phyloP scores from a whole-genome alignment of 2,329 filamentous ascomycete genomes.

The Penicillium italicum region DNA sequence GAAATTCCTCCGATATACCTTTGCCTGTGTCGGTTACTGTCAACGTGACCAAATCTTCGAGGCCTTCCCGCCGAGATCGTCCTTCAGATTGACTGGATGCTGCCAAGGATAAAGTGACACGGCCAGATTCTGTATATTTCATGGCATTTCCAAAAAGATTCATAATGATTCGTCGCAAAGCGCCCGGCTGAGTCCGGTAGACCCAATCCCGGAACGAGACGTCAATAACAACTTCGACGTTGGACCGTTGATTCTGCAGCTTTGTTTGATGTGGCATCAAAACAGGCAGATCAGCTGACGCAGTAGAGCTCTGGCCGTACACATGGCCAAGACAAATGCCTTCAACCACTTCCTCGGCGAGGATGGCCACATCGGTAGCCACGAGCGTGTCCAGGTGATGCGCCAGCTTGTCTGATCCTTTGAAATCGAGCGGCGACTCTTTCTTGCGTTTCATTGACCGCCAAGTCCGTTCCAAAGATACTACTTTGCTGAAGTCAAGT shows the following conservation, averaged over 20 bases:
- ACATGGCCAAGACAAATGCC: conserved; percentile 52
- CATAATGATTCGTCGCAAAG: conserved; percentile 56
- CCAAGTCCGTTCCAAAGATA: conserved; percentile 38
- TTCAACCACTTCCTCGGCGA: conserved; percentile 55
- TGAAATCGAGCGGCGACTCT: conserved; percentile 26
- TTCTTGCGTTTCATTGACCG: conserved; percentile 32
- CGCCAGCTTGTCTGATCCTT: conserved; percentile 30
- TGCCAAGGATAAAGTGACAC: conserved; percentile 46
- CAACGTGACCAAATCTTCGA: conserved; percentile 37
- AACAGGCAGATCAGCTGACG: conserved; percentile 25
- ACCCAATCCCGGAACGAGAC: conserved; percentile 52
- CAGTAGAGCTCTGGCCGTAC: conserved; percentile 34
- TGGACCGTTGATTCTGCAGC: conserved; percentile 11
- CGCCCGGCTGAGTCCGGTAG: conserved; percentile 55
- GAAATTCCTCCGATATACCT: conserved; percentile 62
- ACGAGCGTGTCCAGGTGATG: conserved; percentile 35
- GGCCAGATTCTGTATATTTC: conserved; percentile 58
- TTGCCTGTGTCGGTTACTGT: conserved; percentile 62
- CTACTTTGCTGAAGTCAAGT: conserved; percentile 53
- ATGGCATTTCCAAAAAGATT: conserved; percentile 61
- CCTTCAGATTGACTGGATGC: conserved; percentile 28
- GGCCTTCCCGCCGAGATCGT: conserved; percentile 30
- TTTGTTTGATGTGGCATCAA: conserved; percentile 16
- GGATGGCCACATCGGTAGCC: conserved; percentile 42
- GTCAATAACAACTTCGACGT: conserved; percentile 51